phyloP scores from a whole-genome alignment of 2,329 filamentous ascomycete species.

The Fusarium nisikadoi region DNA sequence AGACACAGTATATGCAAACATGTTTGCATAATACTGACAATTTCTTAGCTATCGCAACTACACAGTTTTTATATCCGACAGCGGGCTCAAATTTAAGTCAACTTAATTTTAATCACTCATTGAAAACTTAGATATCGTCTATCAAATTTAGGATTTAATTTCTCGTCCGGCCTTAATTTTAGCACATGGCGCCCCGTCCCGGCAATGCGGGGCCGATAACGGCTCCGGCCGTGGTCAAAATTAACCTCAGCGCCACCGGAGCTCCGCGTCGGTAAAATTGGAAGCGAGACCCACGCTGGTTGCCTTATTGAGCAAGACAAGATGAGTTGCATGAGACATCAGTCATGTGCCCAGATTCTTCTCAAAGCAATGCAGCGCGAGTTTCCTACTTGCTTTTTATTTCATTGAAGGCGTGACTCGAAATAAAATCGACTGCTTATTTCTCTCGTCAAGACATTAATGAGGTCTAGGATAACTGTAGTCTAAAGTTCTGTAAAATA shows the following conservation, averaged over 20 bases:
- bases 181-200: not conserved
- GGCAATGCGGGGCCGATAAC: slow-evolving; percentile 14
- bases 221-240: slow-evolving; percentile 10
- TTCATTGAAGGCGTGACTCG: not conserved
- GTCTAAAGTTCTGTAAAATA: not conserved
- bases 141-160: not conserved
- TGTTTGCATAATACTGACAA: not conserved
- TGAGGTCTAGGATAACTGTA: not conserved
- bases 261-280: not conserved
- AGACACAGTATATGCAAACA: not conserved
- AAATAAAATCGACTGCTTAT: not conserved
- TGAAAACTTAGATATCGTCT: not conserved
- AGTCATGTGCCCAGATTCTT: slow-evolving; percentile 11
- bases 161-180: not conserved
- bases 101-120: not conserved
- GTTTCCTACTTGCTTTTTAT: not conserved
- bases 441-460: not conserved
- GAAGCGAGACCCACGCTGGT: slow-evolving; percentile 12
- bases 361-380: not conserved
- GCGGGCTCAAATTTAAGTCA: not conserved
- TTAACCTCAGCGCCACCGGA: slow-evolving; percentile 12
- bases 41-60: not conserved
- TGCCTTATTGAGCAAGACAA: slow-evolving; percentile 2
- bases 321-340: slow-evolving; percentile 5
- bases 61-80: not conserved